phyloP scores from a whole-genome alignment of 495 filamentous ascomycete genomes.

The Aspergillus homomorphus region DNA sequence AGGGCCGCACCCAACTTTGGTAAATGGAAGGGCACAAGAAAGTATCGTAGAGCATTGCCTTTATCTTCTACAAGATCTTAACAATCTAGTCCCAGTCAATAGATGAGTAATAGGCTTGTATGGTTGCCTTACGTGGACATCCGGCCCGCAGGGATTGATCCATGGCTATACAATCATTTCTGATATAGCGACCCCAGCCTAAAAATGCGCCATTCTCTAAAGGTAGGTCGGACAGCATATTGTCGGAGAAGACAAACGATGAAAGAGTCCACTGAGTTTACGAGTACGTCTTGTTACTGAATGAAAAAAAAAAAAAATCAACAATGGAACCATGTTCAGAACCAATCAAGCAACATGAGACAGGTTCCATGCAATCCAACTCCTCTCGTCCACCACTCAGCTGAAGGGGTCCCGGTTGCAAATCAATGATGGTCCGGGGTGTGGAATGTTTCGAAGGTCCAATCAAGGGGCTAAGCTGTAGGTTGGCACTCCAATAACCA shows the following conservation, averaged over 20 bases:
- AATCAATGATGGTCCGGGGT: not conserved
- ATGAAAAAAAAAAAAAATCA: not conserved
- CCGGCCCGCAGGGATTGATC: not conserved
- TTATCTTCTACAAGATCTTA: too few species aligned
- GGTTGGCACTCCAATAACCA: not conserved
- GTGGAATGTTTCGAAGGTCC: constrained; percentile 3
- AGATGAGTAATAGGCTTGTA: not conserved
- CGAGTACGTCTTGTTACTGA: too few species aligned
- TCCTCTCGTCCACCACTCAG: not conserved
- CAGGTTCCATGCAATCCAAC: not conserved
- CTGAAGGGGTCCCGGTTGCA: not conserved
- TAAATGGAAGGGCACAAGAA: not conserved
- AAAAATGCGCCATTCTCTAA: not conserved
- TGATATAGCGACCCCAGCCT: not conserved
- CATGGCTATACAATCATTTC: not conserved
- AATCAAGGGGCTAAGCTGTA: constrained; percentile 1
- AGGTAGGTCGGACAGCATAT: not conserved
- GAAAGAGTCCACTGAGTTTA: too few species aligned
- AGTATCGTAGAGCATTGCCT: not conserved
- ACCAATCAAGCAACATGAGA: not conserved
- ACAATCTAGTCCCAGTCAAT: not conserved
- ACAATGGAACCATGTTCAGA: not conserved
- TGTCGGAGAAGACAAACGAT: not conserved
- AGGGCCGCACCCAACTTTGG: not conserved
- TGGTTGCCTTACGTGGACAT: not conserved